These are phyloP conservation scores for Chalara sp. DNA, from an alignment of 2,329 filamentous ascomycete genomes.

Conservation along the genomic window DNA sequence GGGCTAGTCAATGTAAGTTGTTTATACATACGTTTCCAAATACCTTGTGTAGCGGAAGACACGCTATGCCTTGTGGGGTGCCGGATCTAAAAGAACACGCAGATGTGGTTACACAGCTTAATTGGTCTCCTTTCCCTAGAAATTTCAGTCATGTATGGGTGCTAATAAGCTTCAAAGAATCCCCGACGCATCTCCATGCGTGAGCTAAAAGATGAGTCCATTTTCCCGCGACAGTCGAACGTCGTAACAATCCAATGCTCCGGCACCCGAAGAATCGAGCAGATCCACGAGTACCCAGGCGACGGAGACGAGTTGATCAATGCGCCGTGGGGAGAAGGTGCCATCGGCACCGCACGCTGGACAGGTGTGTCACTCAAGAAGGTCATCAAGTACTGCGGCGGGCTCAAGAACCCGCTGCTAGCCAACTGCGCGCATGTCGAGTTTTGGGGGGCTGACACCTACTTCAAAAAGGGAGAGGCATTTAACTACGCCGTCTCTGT, in stretches of 20 bases:
- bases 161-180: too few species aligned
- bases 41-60: too few species aligned
- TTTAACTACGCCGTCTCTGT: conserved; percentile 64
- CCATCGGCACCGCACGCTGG: conserved; percentile 59
- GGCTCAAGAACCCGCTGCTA: conserved; percentile 36
- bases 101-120: too few species aligned
- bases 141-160: too few species aligned
- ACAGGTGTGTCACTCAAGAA: conserved; percentile 61
- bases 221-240: conserved; percentile 29
- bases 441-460: conserved; percentile 64
- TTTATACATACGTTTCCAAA: too few species aligned
- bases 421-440: conserved; percentile 52
- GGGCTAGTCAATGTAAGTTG: conserved; percentile 12
- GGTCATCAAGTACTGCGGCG: conserved; percentile 64
- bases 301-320: conserved; percentile 56
- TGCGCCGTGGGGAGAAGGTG: conserved; percentile 53
- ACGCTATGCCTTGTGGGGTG: too few species aligned
- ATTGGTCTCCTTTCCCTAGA: too few species aligned
- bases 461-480: conserved; percentile 58
- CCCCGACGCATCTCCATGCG: too few species aligned
- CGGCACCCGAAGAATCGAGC: conserved; percentile 62
- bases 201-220: conserved; percentile 5
- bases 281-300: conserved; percentile 58
- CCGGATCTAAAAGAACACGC: too few species aligned
- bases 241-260: conserved; percentile 60